Percentiles rank a stretch among this genome's conserved stretches.
Conservation (phyloP, 495 filamentous ascomycete species). For the Neurospora sp. region DNA sequence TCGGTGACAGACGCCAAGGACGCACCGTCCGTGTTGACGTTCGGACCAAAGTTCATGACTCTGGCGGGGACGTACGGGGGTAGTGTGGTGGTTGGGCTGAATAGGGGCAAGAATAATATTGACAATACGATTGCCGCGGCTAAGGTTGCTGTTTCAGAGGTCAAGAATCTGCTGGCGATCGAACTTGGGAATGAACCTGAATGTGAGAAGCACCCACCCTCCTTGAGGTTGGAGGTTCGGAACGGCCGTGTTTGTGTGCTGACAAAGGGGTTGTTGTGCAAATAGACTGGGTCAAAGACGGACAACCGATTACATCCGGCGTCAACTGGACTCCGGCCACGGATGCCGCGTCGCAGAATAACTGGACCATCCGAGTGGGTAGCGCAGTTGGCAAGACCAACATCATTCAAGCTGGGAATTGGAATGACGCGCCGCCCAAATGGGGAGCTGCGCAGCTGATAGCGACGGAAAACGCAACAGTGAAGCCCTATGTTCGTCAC, state of each 20-base stretch:
- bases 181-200: conserved; percentile 55
- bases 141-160: conserved; percentile 31
- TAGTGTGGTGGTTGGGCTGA: conserved; percentile 45
- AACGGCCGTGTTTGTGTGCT: conserved; percentile 4
- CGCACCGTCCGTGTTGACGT: conserved; percentile 45
- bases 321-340: conserved; percentile 40
- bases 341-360: conserved; percentile 44
- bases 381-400: conserved; percentile 31
- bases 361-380: conserved; percentile 44
- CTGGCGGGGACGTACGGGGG: conserved; percentile 43
- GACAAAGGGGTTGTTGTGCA: neutral
- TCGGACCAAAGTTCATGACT: conserved; percentile 44
- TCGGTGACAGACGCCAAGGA: conserved; percentile 43
- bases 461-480: conserved; percentile 35
- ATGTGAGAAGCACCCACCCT: conserved; percentile 27
- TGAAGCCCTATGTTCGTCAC: conserved; percentile 39
- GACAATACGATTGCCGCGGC: conserved; percentile 48
- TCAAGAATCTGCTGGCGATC: conserved; percentile 44
- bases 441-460: conserved; percentile 43
- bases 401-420: conserved; percentile 51
- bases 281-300: conserved; percentile 30
- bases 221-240: conserved; percentile 1
- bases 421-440: conserved; percentile 39
- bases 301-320: conserved; percentile 43
- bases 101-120: conserved; percentile 45